Evolutionary conservation across 139 green algal genomes (phyloP).

Genomic region (Coelastrella sp.): DNA sequence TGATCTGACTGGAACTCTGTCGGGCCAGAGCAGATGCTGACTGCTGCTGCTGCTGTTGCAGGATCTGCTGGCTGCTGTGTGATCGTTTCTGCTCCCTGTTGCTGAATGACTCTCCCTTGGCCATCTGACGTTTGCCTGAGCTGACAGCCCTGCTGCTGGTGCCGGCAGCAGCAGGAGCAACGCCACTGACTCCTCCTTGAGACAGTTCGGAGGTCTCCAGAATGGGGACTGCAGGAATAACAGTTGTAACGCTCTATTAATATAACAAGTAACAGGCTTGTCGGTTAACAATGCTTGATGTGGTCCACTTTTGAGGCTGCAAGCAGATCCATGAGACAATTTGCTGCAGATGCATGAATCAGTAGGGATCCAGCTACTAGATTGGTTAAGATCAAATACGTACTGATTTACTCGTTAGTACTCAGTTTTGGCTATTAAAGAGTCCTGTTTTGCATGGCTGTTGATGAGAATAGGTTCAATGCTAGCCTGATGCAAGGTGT

Average conservation of each 20-base stretch:
- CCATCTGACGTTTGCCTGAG: not conserved
- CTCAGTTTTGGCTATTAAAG: too few relatives aligned
- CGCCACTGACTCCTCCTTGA: not conserved
- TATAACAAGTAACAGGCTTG: not conserved
- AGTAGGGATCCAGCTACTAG: too few relatives aligned
- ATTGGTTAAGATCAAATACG: too few relatives aligned
- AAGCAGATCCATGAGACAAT: too few relatives aligned
- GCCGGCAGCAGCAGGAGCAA: not conserved
- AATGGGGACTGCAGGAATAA: not conserved
- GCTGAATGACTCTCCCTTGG: not conserved
- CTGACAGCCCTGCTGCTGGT: not conserved
- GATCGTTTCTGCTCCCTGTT: not conserved
- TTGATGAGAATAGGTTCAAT: too few relatives aligned
- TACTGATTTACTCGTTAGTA: too few relatives aligned
- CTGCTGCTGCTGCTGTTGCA: not conserved
- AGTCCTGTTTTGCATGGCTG: too few relatives aligned
- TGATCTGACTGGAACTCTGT: not conserved
- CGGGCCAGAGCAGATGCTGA: constrained; percentile 6
- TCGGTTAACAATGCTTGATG: not conserved
- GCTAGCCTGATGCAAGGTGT: too few relatives aligned
- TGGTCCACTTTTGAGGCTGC: too few relatives aligned
- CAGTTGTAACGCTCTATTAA: not conserved
- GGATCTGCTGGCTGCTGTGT: not conserved
- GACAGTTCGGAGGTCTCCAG: not conserved
- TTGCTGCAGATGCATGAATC: too few relatives aligned